These are phyloP conservation scores for Lignosus rhinocerotis DNA, from an alignment of 1,284 basidiomycete genomes.

Conservation along the genomic window DNA sequence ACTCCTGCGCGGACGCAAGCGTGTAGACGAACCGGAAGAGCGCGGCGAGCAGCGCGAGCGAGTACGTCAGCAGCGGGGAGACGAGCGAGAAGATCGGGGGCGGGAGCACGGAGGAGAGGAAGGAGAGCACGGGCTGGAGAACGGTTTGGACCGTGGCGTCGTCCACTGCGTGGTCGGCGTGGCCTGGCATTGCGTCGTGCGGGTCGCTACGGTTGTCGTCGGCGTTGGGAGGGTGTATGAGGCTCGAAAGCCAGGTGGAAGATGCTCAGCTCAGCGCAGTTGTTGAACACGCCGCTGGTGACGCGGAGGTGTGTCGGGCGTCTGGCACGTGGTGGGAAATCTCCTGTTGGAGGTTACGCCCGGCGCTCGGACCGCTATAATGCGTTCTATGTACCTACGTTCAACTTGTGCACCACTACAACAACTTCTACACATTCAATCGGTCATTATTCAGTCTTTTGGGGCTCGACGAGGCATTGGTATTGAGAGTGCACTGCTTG, in stretches of 20 bases:
- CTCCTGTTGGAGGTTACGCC: not conserved
- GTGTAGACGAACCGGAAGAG: slow-evolving; percentile 47
- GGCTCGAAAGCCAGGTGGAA: not conserved
- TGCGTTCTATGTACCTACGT: no score
- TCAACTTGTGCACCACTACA: no score
- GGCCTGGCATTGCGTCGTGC: slow-evolving; percentile 3
- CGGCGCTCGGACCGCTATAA: not conserved
- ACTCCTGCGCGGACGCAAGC: slow-evolving; percentile 51
- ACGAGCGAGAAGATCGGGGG: slow-evolving; percentile 53
- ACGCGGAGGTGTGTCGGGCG: not conserved
- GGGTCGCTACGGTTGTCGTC: not conserved
- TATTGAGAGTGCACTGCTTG: not conserved
- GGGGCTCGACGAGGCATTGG: no score
- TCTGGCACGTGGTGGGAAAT: not conserved
- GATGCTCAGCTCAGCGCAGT: not conserved
- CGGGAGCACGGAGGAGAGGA: slow-evolving; percentile 56
- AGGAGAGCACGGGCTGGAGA: slow-evolving; percentile 55
- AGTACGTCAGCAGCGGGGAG: slow-evolving; percentile 52
- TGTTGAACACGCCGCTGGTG: not conserved
- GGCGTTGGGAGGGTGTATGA: not conserved
- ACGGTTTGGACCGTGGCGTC: slow-evolving; percentile 20
- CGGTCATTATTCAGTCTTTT: no score
- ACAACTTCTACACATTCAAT: no score
- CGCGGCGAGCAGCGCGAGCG: slow-evolving; percentile 51
- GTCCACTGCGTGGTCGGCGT: slow-evolving; percentile 9